These are phyloP conservation scores for Apiotrichum sp. DNA, from an alignment of 1,284 basidiomycete genomes.

Conservation along the genomic window DNA sequence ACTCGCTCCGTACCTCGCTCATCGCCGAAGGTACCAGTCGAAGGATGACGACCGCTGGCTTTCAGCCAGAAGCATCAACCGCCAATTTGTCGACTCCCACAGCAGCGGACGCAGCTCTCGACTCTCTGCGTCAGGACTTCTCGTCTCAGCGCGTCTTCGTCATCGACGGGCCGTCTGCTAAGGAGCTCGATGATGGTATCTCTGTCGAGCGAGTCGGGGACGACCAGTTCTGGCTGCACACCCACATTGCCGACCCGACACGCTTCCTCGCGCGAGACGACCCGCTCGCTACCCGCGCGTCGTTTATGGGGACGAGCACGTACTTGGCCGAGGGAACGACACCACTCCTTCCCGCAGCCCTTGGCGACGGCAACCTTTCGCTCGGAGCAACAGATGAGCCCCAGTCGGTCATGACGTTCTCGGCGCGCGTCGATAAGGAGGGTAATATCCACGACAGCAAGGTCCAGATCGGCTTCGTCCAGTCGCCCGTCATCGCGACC, in stretches of 20 bases:
- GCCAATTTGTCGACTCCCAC: constrained; percentile 15
- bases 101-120: constrained; percentile 14
- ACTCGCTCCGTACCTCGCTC: constrained; percentile 46
- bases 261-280: constrained; percentile 67
- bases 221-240: constrained; percentile 71
- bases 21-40: constrained; percentile 23
- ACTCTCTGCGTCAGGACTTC: constrained; percentile 64
- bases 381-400: constrained; percentile 51
- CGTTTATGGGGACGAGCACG: constrained; percentile 51
- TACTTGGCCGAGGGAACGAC: constrained; percentile 64
- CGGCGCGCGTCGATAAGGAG: constrained; percentile 58
- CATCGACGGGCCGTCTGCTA: constrained; percentile 73
- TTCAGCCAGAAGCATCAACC: constrained; percentile 18
- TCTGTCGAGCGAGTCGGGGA: constrained; percentile 65
- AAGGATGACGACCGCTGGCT: constrained; percentile 22
- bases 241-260: constrained; percentile 92
- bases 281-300: constrained; percentile 56
- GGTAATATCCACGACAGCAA: constrained; percentile 67
- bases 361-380: constrained; percentile 52
- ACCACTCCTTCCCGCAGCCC: constrained; percentile 61
- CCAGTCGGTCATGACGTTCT: constrained; percentile 69
- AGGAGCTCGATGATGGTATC: constrained; percentile 92
- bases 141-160: constrained; percentile 69
- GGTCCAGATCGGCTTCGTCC: constrained; percentile 65
- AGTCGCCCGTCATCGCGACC: constrained; percentile 60